A percentile compares a stretch with the other conserved stretches of the same genome.
phyloP scores from a whole-genome alignment of 2,329 filamentous ascomycete genomes.

The Ophiosphaerella korrae region DNA sequence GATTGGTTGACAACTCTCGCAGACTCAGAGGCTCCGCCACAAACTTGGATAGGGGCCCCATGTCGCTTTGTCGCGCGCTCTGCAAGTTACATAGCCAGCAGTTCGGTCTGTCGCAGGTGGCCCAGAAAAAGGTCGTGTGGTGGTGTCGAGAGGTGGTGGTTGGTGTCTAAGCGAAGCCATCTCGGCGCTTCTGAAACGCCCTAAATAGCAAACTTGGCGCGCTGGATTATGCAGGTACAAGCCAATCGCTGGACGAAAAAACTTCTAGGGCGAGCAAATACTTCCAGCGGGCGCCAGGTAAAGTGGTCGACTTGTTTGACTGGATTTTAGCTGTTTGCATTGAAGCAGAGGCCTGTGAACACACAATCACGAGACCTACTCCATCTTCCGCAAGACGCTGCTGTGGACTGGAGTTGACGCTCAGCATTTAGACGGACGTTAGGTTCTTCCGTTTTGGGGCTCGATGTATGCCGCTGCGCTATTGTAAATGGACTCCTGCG shows the following conservation, averaged over 20 bases:
- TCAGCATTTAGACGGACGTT: background rate
- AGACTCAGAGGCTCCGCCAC: constrained; percentile 35
- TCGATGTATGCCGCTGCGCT: background rate
- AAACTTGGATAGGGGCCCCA: constrained; percentile 19
- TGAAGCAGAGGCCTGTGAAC: background rate
- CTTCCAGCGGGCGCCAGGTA: constrained; percentile 19
- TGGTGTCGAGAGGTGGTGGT: constrained; percentile 21
- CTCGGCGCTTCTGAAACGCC: constrained; percentile 39
- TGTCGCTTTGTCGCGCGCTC: constrained; percentile 41
- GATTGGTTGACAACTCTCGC: constrained; percentile 19
- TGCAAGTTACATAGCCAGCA: constrained; percentile 6
- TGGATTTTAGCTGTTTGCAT: constrained; percentile 2
- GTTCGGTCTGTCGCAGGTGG: constrained; percentile 18
- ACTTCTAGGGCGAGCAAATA: constrained; percentile 7
- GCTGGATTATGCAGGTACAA: constrained; percentile 30
- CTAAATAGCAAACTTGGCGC: constrained; percentile 23
- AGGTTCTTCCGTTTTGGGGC: background rate
- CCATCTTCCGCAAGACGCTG: background rate
- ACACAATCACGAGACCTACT: background rate
- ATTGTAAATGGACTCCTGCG: background rate
- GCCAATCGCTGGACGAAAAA: constrained; percentile 17
- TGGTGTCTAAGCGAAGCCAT: constrained; percentile 22
- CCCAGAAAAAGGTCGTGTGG: constrained; percentile 17
- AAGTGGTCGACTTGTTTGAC: constrained; percentile 12
- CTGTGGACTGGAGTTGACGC: background rate